Percentiles rank a stretch among this genome's conserved stretches.
Evolutionary conservation across 2,329 filamentous ascomycete genomes (phyloP).

Genomic region (Ophiocordyceps robertsii): DNA sequence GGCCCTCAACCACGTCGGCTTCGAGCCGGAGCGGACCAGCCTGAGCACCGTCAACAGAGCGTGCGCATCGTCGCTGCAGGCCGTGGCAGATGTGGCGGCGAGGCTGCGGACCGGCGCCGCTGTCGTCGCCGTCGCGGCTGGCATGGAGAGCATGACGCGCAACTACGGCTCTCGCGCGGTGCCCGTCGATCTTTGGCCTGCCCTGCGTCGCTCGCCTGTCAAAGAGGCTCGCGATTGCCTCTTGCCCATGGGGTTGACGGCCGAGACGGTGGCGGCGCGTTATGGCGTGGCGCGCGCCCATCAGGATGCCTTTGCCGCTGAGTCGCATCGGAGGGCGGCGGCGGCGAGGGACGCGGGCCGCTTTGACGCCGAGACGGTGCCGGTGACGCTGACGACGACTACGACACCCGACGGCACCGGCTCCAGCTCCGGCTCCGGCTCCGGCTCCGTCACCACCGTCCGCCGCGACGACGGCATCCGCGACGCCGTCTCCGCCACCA

Average conservation of each 20-base stretch:
- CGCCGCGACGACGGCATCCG: constrained; percentile 74
- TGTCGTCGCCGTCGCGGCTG: constrained; percentile 64
- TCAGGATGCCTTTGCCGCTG: constrained; percentile 71
- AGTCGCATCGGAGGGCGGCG: constrained; percentile 61
- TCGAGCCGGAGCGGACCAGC: constrained; percentile 48
- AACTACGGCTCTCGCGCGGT: constrained; percentile 84
- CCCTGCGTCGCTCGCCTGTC: constrained; percentile 46
- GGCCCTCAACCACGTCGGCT: constrained; percentile 76
- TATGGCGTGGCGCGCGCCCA: constrained; percentile 63
- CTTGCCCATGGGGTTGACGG: constrained; percentile 87
- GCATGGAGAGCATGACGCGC: constrained; percentile 92
- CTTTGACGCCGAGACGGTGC: constrained; percentile 70
- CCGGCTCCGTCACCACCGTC: too few species aligned
- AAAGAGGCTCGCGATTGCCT: constrained; percentile 73
- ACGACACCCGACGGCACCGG: too few species aligned
- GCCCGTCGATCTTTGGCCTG: constrained; percentile 67
- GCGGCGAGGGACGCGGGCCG: constrained; percentile 53
- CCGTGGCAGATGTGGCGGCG: constrained; percentile 61
- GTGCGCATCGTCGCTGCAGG: constrained; percentile 66
- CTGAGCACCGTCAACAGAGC: constrained; percentile 85
- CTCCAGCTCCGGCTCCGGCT: too few species aligned
- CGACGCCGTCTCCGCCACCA: constrained; percentile 51
- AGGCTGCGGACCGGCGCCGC: constrained; percentile 64
- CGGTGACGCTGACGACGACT: too few species aligned
- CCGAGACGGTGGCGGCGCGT: constrained; percentile 72